These are phyloP conservation scores for Pleurotus eryngii DNA, from an alignment of 768 basidiomycete species.

Conservation along the genomic window DNA sequence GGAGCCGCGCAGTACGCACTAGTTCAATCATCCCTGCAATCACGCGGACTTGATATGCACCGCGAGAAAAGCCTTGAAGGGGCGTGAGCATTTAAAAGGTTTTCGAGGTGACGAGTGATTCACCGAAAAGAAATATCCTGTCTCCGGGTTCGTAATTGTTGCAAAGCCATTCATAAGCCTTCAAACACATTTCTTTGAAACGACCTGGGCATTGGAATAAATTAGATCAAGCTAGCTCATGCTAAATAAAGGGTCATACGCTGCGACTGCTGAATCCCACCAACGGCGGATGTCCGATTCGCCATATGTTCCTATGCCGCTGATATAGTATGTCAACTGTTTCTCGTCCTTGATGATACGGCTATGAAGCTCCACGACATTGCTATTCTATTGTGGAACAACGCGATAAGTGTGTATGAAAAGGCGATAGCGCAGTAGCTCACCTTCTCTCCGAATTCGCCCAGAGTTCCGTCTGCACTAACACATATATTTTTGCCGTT, in stretches of 20 bases:
- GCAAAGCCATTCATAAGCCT: conserved; percentile 38
- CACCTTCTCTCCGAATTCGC: conserved; percentile 21
- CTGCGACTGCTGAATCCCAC: conserved; percentile 31
- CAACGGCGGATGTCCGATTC: conserved; percentile 15
- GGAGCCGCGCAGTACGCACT: conserved; percentile 17
- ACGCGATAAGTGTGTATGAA: not conserved
- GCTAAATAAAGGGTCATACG: conserved; percentile 18
- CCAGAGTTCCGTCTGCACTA: conserved; percentile 25
- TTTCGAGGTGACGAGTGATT: not conserved
- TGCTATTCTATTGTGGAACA: conserved; percentile 28
- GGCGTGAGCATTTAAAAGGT: not conserved
- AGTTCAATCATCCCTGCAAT: conserved; percentile 42
- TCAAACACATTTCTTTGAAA: conserved; percentile 29
- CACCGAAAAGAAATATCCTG: conserved; percentile 35
- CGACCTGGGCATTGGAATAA: conserved; percentile 21
- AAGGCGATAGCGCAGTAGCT: not conserved
- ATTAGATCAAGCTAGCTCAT: not conserved
- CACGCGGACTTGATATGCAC: conserved; percentile 42
- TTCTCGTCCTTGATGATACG: conserved; percentile 27
- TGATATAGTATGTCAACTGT: conserved; percentile 38
- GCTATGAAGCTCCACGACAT: conserved; percentile 35
- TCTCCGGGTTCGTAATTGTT: conserved; percentile 35
- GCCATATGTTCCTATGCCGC: conserved; percentile 34
- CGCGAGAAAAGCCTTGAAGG: conserved; percentile 40
- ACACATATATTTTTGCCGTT: conserved; percentile 43